A percentile compares a stretch with the other conserved stretches of the same genome.
Evolutionary conservation across 2,329 filamentous ascomycete species (phyloP).

Genomic region (Ophiostoma australiae): DNA sequence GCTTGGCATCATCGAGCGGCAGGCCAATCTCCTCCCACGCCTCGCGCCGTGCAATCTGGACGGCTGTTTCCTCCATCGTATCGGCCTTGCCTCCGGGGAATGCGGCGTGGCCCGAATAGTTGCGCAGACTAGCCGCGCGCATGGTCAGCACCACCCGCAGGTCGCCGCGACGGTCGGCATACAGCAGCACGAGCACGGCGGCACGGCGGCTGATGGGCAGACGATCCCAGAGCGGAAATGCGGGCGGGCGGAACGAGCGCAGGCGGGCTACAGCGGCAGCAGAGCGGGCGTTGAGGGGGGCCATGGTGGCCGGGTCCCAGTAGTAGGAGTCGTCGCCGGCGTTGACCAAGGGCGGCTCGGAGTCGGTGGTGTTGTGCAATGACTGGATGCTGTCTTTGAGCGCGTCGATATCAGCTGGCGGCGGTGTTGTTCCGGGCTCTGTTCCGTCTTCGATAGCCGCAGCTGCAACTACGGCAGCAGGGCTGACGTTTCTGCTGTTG

Average conservation of each 20-base stretch:
- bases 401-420: conserved; percentile 22
- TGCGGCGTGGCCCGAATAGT: conserved; percentile 79
- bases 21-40: conserved; percentile 92
- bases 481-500: neutral
- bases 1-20: conserved; percentile 60
- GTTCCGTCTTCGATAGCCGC: conserved; percentile 11
- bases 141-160: conserved; percentile 67
- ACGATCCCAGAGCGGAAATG: conserved; percentile 58
- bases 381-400: conserved; percentile 16
- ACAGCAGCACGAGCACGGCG: conserved; percentile 82
- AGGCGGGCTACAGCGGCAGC: conserved; percentile 56
- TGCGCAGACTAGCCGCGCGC: conserved; percentile 58
- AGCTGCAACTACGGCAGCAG: neutral
- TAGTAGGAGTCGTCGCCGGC: conserved; percentile 44
- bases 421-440: conserved; percentile 17
- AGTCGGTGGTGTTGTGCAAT: too few relatives aligned
- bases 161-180: conserved; percentile 76
- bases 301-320: conserved; percentile 56
- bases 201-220: conserved; percentile 65
- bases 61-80: conserved; percentile 55
- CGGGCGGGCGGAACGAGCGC: conserved; percentile 55
- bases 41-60: conserved; percentile 82
- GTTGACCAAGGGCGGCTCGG: neutral
- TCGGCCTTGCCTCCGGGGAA: conserved; percentile 75
- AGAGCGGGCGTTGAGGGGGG: conserved; percentile 50